Conservation (phyloP, 75 land plant genomes). For the Gnetum montanum region DNA sequence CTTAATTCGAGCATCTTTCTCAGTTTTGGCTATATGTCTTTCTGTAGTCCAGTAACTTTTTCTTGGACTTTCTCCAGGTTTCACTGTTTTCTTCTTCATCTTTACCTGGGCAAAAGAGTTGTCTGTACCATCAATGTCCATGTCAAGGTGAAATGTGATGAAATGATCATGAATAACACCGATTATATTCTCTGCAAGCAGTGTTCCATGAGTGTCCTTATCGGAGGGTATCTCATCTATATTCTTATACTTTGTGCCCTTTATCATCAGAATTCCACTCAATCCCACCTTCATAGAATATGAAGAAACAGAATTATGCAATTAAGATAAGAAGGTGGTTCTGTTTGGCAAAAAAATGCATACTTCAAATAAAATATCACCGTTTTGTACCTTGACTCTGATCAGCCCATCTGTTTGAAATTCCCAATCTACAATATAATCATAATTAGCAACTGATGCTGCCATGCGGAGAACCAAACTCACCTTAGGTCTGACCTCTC, state of each 20-base stretch:
- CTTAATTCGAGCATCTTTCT: conserved; percentile 68
- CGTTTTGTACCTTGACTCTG: conserved; percentile 36
- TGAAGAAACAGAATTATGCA: background rate
- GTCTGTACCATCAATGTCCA: conserved; percentile 75
- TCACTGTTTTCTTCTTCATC: conserved; percentile 27
- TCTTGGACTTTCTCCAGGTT: conserved; percentile 36
- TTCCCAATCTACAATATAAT: conserved; percentile 83
- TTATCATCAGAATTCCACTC: conserved; percentile 73
- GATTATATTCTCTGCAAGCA: conserved; percentile 64
- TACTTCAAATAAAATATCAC: background rate
- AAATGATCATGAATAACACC: conserved; percentile 88
- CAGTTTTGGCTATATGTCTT: conserved; percentile 50
- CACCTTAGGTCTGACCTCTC: conserved; percentile 65
- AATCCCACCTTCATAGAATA: conserved; percentile 85
- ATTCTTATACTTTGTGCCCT: conserved; percentile 39
- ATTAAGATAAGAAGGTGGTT: background rate
- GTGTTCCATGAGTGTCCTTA: conserved; percentile 46
- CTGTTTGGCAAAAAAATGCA: background rate
- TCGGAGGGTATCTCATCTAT: conserved; percentile 21
- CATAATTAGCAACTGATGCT: conserved; percentile 73
- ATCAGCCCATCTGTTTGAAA: conserved; percentile 79
- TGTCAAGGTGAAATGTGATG: conserved; percentile 64
- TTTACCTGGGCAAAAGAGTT: conserved; percentile 72
- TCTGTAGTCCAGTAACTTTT: conserved; percentile 51
- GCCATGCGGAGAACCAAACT: conserved; percentile 67